Evolutionary conservation across 768 basidiomycete genomes (phyloP), one percentile per base, ranked within the genome.

Genomic region (Serendipita sp.): DNA sequence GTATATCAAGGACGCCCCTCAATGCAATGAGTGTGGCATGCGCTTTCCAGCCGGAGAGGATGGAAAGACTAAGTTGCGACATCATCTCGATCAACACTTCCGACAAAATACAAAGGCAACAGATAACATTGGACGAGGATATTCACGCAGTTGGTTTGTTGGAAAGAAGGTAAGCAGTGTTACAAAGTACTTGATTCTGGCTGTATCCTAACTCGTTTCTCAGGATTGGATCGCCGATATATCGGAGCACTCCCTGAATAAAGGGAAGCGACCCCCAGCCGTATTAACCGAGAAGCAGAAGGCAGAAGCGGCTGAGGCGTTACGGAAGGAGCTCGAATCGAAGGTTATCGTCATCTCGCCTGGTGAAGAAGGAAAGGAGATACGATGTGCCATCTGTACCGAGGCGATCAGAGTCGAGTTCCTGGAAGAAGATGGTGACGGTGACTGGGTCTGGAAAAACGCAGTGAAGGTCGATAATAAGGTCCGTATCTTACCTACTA

Each of bases 21-120:
- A 92, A 75, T 99, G 95, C 79, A 91, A 86, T 75, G 94, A 97
- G 70, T 99, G 95, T 76, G 90, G 88, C 16, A 75, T 89, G 63
- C 86, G 95, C 48, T 95, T 94, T 73, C 76, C 86, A 55, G 88
- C 90, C 68, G 83, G 81, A 34, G 71, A 75, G 31, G 69, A 77
- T 63, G 92, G 89, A 66, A 90, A 86, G 75, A 86, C 83, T 71
- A 78, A 76, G 44, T 80, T 93, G 78, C 83, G 94, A 69, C 83
- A 85, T 65, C 96, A 99, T 71, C 79, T 98, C 69, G 95, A 99
- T 72, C 88, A 90, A 87, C 95, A 99, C 73, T 97, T 96, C 76
- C 80, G 85, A 72, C 87, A 95, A 72, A 98, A 97, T 70, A 82
- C 87, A 66, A 88, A 88, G 73, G 84, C 85, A 31, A 84, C 78